A percentile compares a stretch with the other conserved stretches of the same genome.
Conservation (phyloP, 2,329 filamentous ascomycete species). For the Magnaporthiopsis incrustans region DNA sequence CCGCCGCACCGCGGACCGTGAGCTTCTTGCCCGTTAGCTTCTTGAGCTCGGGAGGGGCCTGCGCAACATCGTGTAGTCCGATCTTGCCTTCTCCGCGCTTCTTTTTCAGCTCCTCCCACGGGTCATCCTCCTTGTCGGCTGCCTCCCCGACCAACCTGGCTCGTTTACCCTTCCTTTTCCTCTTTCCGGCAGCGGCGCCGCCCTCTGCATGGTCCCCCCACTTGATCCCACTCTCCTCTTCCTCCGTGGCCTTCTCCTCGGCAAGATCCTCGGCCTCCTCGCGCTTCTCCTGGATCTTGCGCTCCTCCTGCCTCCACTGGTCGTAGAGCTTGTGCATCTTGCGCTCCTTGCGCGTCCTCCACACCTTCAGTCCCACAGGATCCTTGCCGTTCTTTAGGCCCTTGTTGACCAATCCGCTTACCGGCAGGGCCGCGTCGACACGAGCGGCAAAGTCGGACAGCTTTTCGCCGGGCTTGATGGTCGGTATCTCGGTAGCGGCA, state of each 20-base stretch:
- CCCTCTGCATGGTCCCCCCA: constrained; percentile 30
- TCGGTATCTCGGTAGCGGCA: constrained; percentile 37
- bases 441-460: constrained; percentile 73
- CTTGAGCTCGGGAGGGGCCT: constrained; percentile 68
- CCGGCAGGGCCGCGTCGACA: constrained; percentile 76
- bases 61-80: constrained; percentile 52
- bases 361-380: constrained; percentile 56
- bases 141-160: constrained; percentile 31
- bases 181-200: constrained; percentile 27
- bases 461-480: constrained; percentile 75
- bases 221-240: constrained; percentile 42
- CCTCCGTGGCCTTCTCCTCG: constrained; percentile 54
- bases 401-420: constrained; percentile 62
- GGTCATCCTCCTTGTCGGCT: constrained; percentile 50
- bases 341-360: constrained; percentile 74
- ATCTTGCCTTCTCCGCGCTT: constrained; percentile 50
- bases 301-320: constrained; percentile 64
- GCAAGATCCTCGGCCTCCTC: constrained; percentile 59
- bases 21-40: constrained; percentile 57
- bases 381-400: constrained; percentile 53
- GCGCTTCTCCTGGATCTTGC: constrained; percentile 52
- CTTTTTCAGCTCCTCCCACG: constrained; percentile 67
- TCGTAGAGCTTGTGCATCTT: constrained; percentile 74
- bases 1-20: constrained; percentile 54
- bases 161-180: constrained; percentile 35